A percentile compares a stretch with the other conserved stretches of the same genome.
Conservation (phyloP, 139 green algal genomes). For the Micractinium conductrix region DNA sequence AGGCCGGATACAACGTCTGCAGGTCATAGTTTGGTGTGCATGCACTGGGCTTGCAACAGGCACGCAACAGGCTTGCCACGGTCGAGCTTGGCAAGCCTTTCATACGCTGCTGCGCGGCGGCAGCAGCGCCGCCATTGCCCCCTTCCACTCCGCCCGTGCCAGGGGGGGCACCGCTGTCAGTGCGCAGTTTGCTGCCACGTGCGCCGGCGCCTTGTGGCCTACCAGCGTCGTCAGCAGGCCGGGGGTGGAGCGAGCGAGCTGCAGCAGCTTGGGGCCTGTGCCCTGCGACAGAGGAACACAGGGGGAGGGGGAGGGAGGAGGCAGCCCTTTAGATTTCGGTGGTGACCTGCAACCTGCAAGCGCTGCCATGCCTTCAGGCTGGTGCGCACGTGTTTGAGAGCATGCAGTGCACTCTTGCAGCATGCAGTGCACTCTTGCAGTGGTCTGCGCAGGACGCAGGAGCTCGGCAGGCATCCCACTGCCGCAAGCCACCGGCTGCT, state of each 20-base stretch:
- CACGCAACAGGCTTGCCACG: too few relatives aligned
- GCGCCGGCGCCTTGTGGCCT: slow-evolving; percentile 57
- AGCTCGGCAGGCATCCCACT: neutral
- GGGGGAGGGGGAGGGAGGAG: too few relatives aligned
- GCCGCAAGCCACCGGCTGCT: neutral
- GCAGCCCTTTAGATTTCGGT: neutral
- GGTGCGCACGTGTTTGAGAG: neutral
- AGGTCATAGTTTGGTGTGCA: too few relatives aligned
- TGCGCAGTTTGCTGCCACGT: slow-evolving; percentile 49
- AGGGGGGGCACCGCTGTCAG: neutral
- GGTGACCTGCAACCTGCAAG: neutral
- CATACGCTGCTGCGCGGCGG: too few relatives aligned
- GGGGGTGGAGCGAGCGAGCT: slow-evolving; percentile 62
- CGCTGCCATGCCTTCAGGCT: too few relatives aligned
- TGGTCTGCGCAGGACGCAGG: neutral
- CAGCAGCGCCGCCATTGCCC: neutral
- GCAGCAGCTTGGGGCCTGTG: slow-evolving; percentile 60
- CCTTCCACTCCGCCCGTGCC: too few relatives aligned
- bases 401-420: too few relatives aligned
- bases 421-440: too few relatives aligned
- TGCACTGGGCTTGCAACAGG: too few relatives aligned
- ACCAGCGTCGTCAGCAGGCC: slow-evolving; percentile 43
- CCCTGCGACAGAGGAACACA: neutral
- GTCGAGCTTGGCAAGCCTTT: too few relatives aligned
- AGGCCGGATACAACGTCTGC: too few relatives aligned